phyloP scores from a whole-genome alignment of 345 rosid species.

The Adansonia digitata region DNA sequence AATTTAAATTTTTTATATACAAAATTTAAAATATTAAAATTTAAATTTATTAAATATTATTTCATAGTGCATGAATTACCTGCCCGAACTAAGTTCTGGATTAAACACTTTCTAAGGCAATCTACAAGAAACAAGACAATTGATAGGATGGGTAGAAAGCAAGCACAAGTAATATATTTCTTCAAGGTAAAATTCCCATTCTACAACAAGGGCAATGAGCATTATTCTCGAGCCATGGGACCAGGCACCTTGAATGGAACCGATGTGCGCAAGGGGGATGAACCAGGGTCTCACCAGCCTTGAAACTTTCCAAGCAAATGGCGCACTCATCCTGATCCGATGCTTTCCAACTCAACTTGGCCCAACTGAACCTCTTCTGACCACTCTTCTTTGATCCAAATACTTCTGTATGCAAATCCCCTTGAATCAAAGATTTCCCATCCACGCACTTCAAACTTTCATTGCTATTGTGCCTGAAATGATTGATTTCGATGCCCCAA shows the following conservation, averaged over 20 bases:
- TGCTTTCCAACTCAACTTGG: constrained; percentile 45
- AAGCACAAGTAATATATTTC: neutral
- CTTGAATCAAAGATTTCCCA: constrained; percentile 6
- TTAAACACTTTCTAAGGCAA: neutral
- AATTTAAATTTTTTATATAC: too few species aligned
- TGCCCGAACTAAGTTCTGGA: too few species aligned
- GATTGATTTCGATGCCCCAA: neutral
- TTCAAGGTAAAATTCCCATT: constrained; percentile 29
- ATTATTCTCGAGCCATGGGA: constrained; percentile 62
- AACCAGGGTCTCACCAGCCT: constrained; percentile 47
- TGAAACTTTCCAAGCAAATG: constrained; percentile 63
- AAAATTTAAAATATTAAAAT: too few species aligned
- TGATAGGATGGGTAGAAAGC: neutral
- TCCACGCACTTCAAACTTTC: constrained; percentile 14
- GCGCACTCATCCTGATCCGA: constrained; percentile 62
- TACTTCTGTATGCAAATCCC: constrained; percentile 34
- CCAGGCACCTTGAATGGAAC: constrained; percentile 59
- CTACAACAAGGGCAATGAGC: constrained; percentile 79
- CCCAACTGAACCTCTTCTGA: constrained; percentile 41
- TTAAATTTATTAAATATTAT: too few species aligned
- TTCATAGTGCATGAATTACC: too few species aligned
- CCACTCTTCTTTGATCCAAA: constrained; percentile 30
- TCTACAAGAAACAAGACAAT: neutral
- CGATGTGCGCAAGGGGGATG: constrained; percentile 64
- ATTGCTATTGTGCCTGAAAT: constrained; percentile 25